Evolutionary conservation across 495 filamentous ascomycete species (phyloP).

Genomic region (Aspergillus homomorphus): DNA sequence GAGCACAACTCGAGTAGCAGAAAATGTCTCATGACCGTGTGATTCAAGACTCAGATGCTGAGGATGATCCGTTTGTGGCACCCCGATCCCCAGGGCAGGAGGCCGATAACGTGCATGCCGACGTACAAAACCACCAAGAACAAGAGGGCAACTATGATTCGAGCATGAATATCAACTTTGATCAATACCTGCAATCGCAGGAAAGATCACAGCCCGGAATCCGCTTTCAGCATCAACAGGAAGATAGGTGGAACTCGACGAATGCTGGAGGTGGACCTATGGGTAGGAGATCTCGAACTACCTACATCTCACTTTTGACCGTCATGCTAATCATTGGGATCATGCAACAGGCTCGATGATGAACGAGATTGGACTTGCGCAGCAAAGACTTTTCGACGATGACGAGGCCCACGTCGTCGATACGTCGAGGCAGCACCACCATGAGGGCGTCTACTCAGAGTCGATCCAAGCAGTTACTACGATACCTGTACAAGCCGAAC

Average conservation of each 20-base stretch:
- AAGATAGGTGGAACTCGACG: constrained; percentile 41
- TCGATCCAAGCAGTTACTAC: too few relatives aligned
- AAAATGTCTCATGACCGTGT: constrained; percentile 38
- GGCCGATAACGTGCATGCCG: constrained; percentile 4
- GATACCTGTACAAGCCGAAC: background rate
- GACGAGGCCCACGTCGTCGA: constrained; percentile 26
- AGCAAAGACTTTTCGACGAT: constrained; percentile 37
- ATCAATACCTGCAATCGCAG: constrained; percentile 40
- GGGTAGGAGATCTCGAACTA: constrained; percentile 25
- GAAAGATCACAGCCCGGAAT: constrained; percentile 16
- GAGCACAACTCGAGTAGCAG: too few relatives aligned
- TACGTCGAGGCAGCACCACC: background rate
- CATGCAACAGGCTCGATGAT: constrained; percentile 33
- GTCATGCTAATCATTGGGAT: background rate
- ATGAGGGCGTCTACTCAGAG: background rate
- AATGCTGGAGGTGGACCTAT: constrained; percentile 32
- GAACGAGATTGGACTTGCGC: constrained; percentile 39
- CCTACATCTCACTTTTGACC: background rate
- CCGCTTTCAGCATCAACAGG: constrained; percentile 36
- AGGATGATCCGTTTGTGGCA: constrained; percentile 40
- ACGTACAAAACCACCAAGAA: constrained; percentile 9
- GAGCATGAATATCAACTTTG: constrained; percentile 36
- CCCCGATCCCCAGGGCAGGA: constrained; percentile 23
- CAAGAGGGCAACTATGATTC: constrained; percentile 10
- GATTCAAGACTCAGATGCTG: constrained; percentile 52